These are phyloP conservation scores for Coemansia interrupta DNA, from an alignment of 192 early-diverging fungal genomes.

Conservation along the genomic window DNA sequence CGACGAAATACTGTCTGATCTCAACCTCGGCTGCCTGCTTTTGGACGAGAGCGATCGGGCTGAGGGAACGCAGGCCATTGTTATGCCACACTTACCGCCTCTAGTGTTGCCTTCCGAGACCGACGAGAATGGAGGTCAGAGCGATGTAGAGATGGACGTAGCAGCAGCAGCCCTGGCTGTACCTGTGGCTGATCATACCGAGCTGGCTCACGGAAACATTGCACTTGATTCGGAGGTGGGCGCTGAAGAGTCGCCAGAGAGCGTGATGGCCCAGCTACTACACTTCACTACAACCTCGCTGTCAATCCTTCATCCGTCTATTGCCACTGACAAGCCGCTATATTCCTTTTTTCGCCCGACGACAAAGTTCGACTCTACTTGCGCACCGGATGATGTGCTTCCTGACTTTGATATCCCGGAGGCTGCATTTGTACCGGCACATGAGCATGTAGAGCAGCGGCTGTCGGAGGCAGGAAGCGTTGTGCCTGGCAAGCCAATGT, in stretches of 20 bases:
- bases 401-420: constrained; percentile 46
- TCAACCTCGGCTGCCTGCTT: constrained; percentile 30
- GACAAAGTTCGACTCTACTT: constrained; percentile 32
- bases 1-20: constrained; percentile 19
- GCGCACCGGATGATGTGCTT: constrained; percentile 31
- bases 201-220: not conserved
- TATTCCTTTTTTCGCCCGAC: constrained; percentile 37
- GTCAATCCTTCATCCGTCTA: constrained; percentile 18
- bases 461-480: constrained; percentile 22
- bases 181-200: not conserved
- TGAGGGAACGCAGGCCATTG: constrained; percentile 19
- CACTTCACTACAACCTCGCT: constrained; percentile 34
- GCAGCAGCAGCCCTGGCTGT: not conserved
- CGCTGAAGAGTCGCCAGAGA: constrained; percentile 33
- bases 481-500: constrained; percentile 36
- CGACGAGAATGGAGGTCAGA: constrained; percentile 4
- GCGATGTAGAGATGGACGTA: not conserved
- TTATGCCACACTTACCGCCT: constrained; percentile 39
- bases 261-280: constrained; percentile 24
- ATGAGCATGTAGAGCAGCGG: constrained; percentile 18
- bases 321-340: constrained; percentile 33
- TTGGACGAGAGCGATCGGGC: constrained; percentile 17
- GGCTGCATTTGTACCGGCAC: constrained; percentile 15
- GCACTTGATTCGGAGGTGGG: constrained; percentile 12
- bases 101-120: constrained; percentile 14